Conservation (phyloP, 2,329 filamentous ascomycete species). For the Aulographum hederae region DNA sequence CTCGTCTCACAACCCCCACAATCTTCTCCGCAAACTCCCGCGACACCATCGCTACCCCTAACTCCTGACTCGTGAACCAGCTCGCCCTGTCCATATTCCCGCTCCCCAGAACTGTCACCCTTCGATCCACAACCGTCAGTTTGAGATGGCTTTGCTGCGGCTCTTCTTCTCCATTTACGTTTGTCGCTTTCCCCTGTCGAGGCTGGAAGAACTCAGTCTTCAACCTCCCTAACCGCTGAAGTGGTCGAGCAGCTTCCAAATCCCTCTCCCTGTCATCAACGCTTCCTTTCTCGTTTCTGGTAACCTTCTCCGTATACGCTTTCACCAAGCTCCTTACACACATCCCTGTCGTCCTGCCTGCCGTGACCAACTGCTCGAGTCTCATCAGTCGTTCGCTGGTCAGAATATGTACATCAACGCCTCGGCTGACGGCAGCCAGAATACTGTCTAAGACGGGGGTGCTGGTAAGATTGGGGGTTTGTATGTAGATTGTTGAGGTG, state of each 20-base stretch:
- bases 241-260: slow-evolving; percentile 28
- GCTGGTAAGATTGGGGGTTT: slow-evolving; percentile 65
- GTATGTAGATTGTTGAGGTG: slow-evolving; percentile 41
- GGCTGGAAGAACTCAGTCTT: slow-evolving; percentile 40
- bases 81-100: slow-evolving; percentile 74
- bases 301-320: slow-evolving; percentile 26
- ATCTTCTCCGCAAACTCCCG: slow-evolving; percentile 18
- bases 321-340: slow-evolving; percentile 43
- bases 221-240: slow-evolving; percentile 28
- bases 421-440: slow-evolving; percentile 40
- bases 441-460: slow-evolving; percentile 44
- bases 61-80: slow-evolving; percentile 74
- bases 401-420: slow-evolving; percentile 48
- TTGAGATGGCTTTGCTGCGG: slow-evolving; percentile 65
- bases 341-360: slow-evolving; percentile 52
- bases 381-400: slow-evolving; percentile 57
- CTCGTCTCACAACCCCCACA: background rate
- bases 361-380: slow-evolving; percentile 63
- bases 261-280: slow-evolving; percentile 8
- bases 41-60: slow-evolving; percentile 44
- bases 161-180: slow-evolving; percentile 20
- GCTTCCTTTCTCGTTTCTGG: slow-evolving; percentile 5
- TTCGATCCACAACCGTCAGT: slow-evolving; percentile 51
- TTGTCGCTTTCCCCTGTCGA: slow-evolving; percentile 5
- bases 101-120: slow-evolving; percentile 53